Evolutionary conservation across 2,329 filamentous ascomycete genomes (phyloP).

Genomic region (Clonostachys rosea): DNA sequence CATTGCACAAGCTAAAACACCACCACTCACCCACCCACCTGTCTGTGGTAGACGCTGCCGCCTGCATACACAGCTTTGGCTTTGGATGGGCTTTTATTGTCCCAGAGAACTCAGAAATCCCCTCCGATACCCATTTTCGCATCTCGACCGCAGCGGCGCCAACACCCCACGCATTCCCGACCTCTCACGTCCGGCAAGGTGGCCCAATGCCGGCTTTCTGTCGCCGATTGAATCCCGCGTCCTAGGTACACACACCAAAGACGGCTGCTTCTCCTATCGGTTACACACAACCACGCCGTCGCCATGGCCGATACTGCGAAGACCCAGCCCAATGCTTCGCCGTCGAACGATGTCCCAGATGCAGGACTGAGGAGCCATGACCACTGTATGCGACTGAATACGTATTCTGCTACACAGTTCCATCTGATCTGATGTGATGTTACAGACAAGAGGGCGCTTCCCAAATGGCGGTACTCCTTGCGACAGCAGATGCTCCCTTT

Average conservation of each 20-base stretch:
- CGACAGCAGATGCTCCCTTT: constrained; percentile 81
- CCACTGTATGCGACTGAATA: constrained; percentile 54
- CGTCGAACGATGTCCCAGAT: constrained; percentile 34
- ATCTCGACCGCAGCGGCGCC: background rate
- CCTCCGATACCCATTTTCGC: background rate
- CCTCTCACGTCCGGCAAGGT: background rate
- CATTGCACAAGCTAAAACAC: too few species aligned
- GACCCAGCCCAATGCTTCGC: background rate
- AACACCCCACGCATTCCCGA: background rate
- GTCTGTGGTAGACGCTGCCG: too few species aligned
- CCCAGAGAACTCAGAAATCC: background rate
- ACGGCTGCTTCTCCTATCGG: too few species aligned
- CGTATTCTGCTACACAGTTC: background rate
- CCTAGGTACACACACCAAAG: background rate
- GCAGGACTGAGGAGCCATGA: constrained; percentile 78
- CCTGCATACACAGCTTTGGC: too few species aligned
- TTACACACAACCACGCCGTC: background rate
- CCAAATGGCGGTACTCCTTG: constrained; percentile 81
- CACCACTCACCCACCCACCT: too few species aligned
- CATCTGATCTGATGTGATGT: background rate
- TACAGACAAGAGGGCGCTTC: constrained; percentile 76
- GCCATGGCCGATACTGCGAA: background rate
- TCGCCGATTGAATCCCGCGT: background rate
- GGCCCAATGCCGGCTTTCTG: constrained; percentile 1
- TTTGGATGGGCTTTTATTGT: too few species aligned